Base-by-base conservation (phyloP, 352 stramenopile genomes). In the Pythium sukuiense region DNA sequence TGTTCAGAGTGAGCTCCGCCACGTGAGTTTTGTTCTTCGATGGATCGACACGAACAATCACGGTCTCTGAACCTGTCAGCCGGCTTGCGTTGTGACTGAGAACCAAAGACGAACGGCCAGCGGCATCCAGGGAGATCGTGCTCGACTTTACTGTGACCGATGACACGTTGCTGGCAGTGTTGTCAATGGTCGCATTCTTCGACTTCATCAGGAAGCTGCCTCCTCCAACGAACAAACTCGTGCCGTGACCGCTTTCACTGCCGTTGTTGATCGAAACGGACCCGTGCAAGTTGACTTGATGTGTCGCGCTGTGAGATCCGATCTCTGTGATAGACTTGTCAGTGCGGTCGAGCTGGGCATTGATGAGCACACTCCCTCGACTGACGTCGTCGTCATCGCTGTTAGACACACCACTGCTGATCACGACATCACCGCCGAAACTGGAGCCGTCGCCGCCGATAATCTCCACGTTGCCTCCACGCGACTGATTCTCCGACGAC, bases 271-370 rank as follows among this genome's bases (percentile, higher is more conserved):
- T 76, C 0, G 72, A 66, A 6, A 94, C 72, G 20, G 81, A 45
- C 0, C 83, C 83, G 29, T 89, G 72, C 43, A 92, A 56, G 2
- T 76, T 76, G 6, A 92, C 81, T n/a, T 70, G 29, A 45, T 92
- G 83, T 0, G 66, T 74, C 18, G 59, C 52, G 32, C 80, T 76
- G 26, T 87, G 73, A 4, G 76, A 83, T 35, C 83, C 83, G 37
- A 92, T 89, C 55, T 85, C 79, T 0, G 81, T 92, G 27, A 74
- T 33, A 6, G 83, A 92, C n/a, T 61, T 63, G 1, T 62, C 73
- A 2, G 70, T 56, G 7, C 72, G 58, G 1, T 83, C 70, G 20
- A 92, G 67, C 3, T 77, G 70, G 16, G 83, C 72, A 50, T 92
- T 92, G 59, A 92, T 81, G 26, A 68, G 59, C 1, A 92, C 71